Conservation (phyloP, 768 basidiomycete species). For the Mycena chlorophos region DNA sequence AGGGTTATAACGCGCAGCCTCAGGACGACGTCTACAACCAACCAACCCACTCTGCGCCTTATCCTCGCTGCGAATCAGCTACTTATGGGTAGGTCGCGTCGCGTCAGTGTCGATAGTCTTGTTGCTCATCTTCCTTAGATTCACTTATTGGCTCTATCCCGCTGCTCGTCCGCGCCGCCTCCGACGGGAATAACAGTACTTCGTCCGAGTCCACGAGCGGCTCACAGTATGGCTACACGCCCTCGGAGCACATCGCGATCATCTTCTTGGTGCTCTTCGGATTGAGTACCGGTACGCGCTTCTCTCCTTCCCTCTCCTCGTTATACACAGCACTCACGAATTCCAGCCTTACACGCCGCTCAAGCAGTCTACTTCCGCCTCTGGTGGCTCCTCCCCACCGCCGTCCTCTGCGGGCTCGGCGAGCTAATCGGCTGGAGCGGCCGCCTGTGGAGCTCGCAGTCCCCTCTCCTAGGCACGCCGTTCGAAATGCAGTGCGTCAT, state of each 20-base stretch:
- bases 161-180: too few relatives aligned
- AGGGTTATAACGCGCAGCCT: too few relatives aligned
- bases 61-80: too few relatives aligned
- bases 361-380: conserved; percentile 44
- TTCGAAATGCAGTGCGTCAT: conserved; percentile 46
- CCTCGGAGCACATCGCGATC: background rate
- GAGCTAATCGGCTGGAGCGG: conserved; percentile 60
- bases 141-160: too few relatives aligned
- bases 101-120: too few relatives aligned
- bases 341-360: conserved; percentile 47
- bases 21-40: too few relatives aligned
- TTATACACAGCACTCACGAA: background rate
- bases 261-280: conserved; percentile 31
- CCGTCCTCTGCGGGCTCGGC: too few relatives aligned
- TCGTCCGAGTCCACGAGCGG: too few relatives aligned
- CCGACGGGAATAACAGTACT: too few relatives aligned
- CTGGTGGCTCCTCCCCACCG: conserved; percentile 56
- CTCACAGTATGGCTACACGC: conserved; percentile 12
- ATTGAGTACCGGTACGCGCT: conserved; percentile 37
- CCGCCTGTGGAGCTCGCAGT: conserved; percentile 50
- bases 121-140: too few relatives aligned
- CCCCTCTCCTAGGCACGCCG: conserved; percentile 23
- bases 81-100: too few relatives aligned
- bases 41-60: too few relatives aligned
- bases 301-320: background rate